Evolutionary conservation across 768 basidiomycete species (phyloP).

Genomic region (Lactarius tabidus): DNA sequence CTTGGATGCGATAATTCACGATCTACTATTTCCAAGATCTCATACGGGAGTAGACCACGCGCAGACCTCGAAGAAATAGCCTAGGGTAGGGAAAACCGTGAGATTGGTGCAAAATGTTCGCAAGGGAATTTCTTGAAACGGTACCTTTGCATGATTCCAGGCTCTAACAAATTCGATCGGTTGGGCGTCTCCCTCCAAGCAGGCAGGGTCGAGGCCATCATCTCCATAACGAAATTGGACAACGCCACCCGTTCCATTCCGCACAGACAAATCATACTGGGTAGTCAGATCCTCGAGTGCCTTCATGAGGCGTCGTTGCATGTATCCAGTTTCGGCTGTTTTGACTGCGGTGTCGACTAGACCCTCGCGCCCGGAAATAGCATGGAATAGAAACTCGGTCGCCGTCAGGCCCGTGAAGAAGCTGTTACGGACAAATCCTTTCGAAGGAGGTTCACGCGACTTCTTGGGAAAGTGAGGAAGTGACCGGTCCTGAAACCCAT

Average conservation of each 20-base stretch:
- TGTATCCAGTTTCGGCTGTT: conserved; percentile 99
- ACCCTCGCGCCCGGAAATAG: conserved; percentile 97
- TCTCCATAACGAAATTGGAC: conserved; percentile 98
- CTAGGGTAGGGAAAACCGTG: conserved; percentile 39
- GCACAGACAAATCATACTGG: conserved; percentile 93
- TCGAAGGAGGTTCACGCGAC: conserved; percentile 91
- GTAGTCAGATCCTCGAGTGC: conserved; percentile 95
- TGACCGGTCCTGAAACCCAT: conserved; percentile 98
- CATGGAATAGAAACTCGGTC: conserved; percentile 98
- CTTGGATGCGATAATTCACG: conserved; percentile 51
- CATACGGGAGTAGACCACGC: conserved; percentile 75
- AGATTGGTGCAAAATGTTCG: not conserved
- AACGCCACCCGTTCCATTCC: conserved; percentile 90
- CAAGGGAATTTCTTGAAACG: conserved; percentile 22
- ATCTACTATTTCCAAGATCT: conserved; percentile 73
- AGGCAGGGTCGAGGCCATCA: conserved; percentile 95
- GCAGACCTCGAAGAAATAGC: conserved; percentile 57
- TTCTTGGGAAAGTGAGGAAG: conserved; percentile 99
- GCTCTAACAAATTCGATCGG: conserved; percentile 88
- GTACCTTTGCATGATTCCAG: conserved; percentile 79
- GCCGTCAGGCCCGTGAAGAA: conserved; percentile 91
- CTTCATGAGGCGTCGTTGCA: conserved; percentile 99
- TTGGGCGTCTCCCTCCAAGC: conserved; percentile 91
- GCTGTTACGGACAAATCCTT: conserved; percentile 97
- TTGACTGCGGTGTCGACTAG: conserved; percentile 99